phyloP scores from a whole-genome alignment of 1,139 yeast genomes.

The Wickerhamiella pararugosa region DNA sequence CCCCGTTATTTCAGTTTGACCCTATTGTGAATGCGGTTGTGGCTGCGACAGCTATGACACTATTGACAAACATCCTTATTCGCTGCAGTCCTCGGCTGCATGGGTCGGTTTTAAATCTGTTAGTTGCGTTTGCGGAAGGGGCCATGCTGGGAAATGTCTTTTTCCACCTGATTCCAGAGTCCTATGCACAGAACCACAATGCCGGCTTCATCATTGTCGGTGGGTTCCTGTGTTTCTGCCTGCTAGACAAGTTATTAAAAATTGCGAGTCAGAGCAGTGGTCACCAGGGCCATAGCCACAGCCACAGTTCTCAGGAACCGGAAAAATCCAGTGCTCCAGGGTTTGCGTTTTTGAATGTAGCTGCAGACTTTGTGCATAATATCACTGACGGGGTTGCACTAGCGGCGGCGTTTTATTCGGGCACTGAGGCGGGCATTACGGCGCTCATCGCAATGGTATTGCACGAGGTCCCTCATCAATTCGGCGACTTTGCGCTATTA shows the following conservation, averaged over 20 bases:
- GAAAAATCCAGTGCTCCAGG: constrained; percentile 24
- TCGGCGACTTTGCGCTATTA: constrained; percentile 56
- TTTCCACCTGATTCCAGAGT: constrained; percentile 49
- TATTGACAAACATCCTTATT: constrained; percentile 43
- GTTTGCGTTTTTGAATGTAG: constrained; percentile 46
- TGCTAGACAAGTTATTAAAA: constrained; percentile 41
- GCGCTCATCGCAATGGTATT: constrained; percentile 51
- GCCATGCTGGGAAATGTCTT: constrained; percentile 57
- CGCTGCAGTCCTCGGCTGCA: constrained; percentile 22
- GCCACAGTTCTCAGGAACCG: constrained; percentile 11
- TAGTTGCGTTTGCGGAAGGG: constrained; percentile 57
- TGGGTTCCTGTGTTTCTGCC: constrained; percentile 40
- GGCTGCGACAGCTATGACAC: constrained; percentile 47
- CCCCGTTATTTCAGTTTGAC: constrained; percentile 34
- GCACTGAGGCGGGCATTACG: constrained; percentile 42
- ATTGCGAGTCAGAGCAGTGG: constrained; percentile 26
- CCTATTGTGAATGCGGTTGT: constrained; percentile 43
- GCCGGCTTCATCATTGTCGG: constrained; percentile 37
- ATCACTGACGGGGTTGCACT: constrained; percentile 58
- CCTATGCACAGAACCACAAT: constrained; percentile 34
- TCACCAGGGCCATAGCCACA: constrained; percentile 22
- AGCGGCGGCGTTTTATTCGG: constrained; percentile 46
- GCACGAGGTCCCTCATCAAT: constrained; percentile 64
- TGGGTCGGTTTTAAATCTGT: constrained; percentile 28
- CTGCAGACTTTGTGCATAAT: constrained; percentile 55